Percentiles rank a stretch among this genome's conserved stretches.
phyloP scores from a whole-genome alignment of 495 filamentous ascomycete genomes.

The Talaromyces thailandensis region DNA sequence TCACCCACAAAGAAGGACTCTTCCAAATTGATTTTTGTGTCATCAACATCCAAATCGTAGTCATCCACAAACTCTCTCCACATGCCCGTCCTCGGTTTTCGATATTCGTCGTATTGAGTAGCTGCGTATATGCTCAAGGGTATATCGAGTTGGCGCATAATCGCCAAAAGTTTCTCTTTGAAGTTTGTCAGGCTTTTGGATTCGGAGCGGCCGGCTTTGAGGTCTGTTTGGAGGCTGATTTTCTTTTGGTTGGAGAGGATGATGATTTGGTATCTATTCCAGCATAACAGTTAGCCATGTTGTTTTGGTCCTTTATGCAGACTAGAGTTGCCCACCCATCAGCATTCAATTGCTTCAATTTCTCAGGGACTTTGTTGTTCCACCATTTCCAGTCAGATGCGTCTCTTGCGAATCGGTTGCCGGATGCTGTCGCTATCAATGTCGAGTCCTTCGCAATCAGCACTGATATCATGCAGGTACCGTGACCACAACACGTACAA shows the following conservation, averaged over 20 bases:
- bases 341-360: constrained; percentile 53
- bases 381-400: constrained; percentile 93
- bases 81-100: constrained; percentile 86
- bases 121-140: constrained; percentile 80
- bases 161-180: constrained; percentile 63
- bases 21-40: constrained; percentile 48
- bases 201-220: constrained; percentile 58
- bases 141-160: constrained; percentile 64
- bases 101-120: constrained; percentile 65
- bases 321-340: constrained; percentile 53
- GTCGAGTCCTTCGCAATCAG: constrained; percentile 65
- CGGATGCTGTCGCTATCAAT: constrained; percentile 68
- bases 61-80: constrained; percentile 77
- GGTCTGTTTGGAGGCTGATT: constrained; percentile 60
- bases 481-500: constrained; percentile 43
- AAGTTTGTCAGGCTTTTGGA: constrained; percentile 60
- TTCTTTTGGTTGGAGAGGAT: constrained; percentile 86
- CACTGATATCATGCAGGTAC: not conserved
- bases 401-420: constrained; percentile 64
- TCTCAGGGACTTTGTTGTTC: constrained; percentile 59
- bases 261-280: constrained; percentile 58
- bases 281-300: not conserved
- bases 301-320: not conserved
- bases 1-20: constrained; percentile 84
- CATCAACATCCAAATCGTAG: constrained; percentile 53